Evolutionary conservation across 805 yeast genomes (phyloP).

Genomic region (Yamadazyma sp.): DNA sequence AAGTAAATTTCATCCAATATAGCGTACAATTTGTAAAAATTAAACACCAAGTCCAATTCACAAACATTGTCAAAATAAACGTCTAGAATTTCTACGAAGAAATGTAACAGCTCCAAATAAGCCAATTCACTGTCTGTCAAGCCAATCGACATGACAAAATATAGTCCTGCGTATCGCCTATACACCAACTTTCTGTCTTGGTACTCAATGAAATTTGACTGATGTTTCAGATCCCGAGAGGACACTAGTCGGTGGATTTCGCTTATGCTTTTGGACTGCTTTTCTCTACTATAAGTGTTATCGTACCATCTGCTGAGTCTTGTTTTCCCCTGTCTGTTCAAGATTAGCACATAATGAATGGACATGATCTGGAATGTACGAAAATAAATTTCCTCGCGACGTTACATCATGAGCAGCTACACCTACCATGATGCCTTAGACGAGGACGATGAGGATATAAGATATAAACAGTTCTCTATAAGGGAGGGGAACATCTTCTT

Average conservation of each 20-base stretch:
- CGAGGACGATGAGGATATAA: conserved; percentile 15
- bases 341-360: conserved; percentile 74
- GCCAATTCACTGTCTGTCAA: conserved; percentile 77
- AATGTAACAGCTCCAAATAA: conserved; percentile 79
- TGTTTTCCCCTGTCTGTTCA: conserved; percentile 92
- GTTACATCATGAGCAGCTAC: conserved; percentile 7
- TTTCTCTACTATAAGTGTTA: conserved; percentile 28
- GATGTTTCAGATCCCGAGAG: conserved; percentile 79
- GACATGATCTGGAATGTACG: conserved; percentile 51
- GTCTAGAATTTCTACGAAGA: conserved; percentile 86
- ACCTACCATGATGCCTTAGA: neutral
- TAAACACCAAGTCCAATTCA: conserved; percentile 89
- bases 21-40: conserved; percentile 79
- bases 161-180: conserved; percentile 88
- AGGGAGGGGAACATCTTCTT: conserved; percentile 66
- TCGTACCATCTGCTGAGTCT: conserved; percentile 79
- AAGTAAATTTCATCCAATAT: conserved; percentile 84
- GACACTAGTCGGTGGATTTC: conserved; percentile 80
- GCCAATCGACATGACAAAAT: conserved; percentile 82
- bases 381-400: neutral
- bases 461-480: conserved; percentile 43
- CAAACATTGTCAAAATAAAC: conserved; percentile 87
- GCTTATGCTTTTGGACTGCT: conserved; percentile 41
- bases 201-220: conserved; percentile 75
- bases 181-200: conserved; percentile 67